Percentiles rank a stretch among this genome's conserved stretches.
Conservation (phyloP, 208 protist genomes). For the Trypanosoma scelopori region DNA sequence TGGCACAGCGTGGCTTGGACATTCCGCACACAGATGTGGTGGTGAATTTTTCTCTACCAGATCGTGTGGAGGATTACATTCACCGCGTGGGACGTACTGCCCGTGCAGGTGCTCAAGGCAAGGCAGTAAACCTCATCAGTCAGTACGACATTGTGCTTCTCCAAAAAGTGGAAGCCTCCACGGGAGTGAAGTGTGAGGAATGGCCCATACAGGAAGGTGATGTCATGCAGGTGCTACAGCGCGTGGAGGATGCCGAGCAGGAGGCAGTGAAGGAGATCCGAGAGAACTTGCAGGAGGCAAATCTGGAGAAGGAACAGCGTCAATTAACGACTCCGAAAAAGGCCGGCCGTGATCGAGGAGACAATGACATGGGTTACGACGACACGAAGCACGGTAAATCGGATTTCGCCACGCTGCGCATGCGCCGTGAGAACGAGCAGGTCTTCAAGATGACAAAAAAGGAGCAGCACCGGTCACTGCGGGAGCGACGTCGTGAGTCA, state of each 20-base stretch:
- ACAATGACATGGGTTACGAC: conserved; percentile 85
- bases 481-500: conserved; percentile 81
- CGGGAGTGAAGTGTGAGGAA: conserved; percentile 92
- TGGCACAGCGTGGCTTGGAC: conserved; percentile 96
- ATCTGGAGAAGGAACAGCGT: conserved; percentile 69
- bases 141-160: conserved; percentile 99
- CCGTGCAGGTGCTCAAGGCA: conserved; percentile 92
- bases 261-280: conserved; percentile 88
- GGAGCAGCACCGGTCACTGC: conserved; percentile 83
- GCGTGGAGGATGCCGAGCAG: conserved; percentile 91
- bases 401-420: conserved; percentile 85
- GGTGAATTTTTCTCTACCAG: conserved; percentile 97
- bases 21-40: conserved; percentile 98
- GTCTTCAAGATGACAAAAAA: conserved; percentile 91
- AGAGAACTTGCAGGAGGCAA: conserved; percentile 83
- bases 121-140: conserved; percentile 92
- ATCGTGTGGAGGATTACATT: conserved; percentile 97
- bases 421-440: conserved; percentile 85
- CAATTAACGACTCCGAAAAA: conserved; percentile 66
- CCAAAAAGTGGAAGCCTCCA: conserved; percentile 97
- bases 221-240: conserved; percentile 74
- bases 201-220: conserved; percentile 77
- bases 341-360: conserved; percentile 76
- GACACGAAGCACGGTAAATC: conserved; percentile 77
- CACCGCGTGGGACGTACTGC: conserved; percentile 97